Evolutionary conservation across 805 yeast genomes (phyloP).

Genomic region (Dipodascopsis tothii): DNA sequence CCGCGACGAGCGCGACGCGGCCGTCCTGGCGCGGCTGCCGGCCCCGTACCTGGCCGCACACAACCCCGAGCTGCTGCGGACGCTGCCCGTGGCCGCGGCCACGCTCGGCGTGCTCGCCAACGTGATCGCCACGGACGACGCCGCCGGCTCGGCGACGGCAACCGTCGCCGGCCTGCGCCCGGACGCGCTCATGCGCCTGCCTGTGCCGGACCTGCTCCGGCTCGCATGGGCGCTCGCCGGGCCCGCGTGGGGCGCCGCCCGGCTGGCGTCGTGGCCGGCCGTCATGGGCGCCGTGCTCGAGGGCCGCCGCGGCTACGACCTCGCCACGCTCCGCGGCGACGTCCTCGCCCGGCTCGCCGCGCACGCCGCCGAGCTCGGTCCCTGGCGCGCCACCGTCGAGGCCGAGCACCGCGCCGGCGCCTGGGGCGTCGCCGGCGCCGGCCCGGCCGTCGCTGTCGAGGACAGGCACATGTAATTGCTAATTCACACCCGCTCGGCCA

Average conservation of each 20-base stretch:
- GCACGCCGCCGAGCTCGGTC: slow-evolving; percentile 11
- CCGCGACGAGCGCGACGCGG: slow-evolving; percentile 13
- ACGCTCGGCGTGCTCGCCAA: background rate
- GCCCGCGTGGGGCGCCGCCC: slow-evolving; percentile 13
- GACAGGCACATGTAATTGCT: slow-evolving; percentile 3
- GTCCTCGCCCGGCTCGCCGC: slow-evolving; percentile 14
- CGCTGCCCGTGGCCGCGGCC: slow-evolving; percentile 8
- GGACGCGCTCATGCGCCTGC: slow-evolving; percentile 10
- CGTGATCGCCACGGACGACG: background rate
- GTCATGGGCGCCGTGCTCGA: slow-evolving; percentile 21
- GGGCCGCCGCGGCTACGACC: slow-evolving; percentile 13
- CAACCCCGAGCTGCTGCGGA: slow-evolving; percentile 11
- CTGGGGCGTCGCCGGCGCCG: slow-evolving; percentile 12
- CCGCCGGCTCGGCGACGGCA: background rate
- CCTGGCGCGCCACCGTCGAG: slow-evolving; percentile 15
- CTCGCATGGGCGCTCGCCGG: slow-evolving; percentile 13
- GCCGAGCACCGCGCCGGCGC: slow-evolving; percentile 13
- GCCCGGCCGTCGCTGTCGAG: slow-evolving; percentile 17
- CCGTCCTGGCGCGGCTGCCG: slow-evolving; percentile 6
- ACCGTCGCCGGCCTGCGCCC: slow-evolving; percentile 1
- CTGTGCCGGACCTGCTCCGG: slow-evolving; percentile 16
- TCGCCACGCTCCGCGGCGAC: slow-evolving; percentile 17
- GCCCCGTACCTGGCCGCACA: slow-evolving; percentile 13
- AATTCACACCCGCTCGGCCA: slow-evolving; percentile 72
- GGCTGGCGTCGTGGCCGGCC: slow-evolving; percentile 17